Evolutionary conservation across 768 basidiomycete genomes (phyloP), one percentile per base, ranked within the genome.

Genomic region (Tulasnella sp.): DNA sequence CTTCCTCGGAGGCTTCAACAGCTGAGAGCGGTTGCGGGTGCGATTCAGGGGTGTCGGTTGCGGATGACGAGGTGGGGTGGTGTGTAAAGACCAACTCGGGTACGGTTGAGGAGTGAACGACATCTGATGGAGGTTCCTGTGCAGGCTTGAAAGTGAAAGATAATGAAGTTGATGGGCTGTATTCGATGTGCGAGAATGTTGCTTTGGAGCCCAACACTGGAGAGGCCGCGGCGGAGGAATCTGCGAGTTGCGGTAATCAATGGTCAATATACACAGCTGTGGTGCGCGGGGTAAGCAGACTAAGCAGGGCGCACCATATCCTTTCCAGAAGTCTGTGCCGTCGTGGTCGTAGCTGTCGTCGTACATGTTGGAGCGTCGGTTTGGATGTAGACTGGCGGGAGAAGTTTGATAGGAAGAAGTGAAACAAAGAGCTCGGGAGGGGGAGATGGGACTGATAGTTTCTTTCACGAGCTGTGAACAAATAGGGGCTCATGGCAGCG

Each of bases 221-320:
- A 15, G 71, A 45, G 34, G 71, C 36, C 19, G 40, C 39, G n/a
- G 39, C 71, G 22, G 71, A 45, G 37, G 49, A 45, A 36, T 45
- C 71, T 72, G 71, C 40, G 70, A 42, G 29, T 71, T 71, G 29
- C 29, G 34, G 71, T 31, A 34, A 42, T 72, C 71, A 42, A 70
- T 36, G 25, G 49, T 72, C 29, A 40, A 42, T 34, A 40, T 37
- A 52, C 37, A 52, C 31, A 72, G 37, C 49, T 72, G 40, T 42
- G 49, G 49, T 40, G 42, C 29, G 38, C 34, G 22, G 22, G 49
- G 34, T 39, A 34, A n/a, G 39, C 49, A 40, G 40, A 3, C 9
- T 8, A n/a, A 72, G 36, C 2, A 11, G 71, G 25, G 15, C 71
- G 22, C 71, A 72, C 49, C 71, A 72, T 72, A 72, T 40, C 71